These are phyloP conservation scores for Capsella rubella DNA, from an alignment of 441 rosid species.

Conservation along the genomic window DNA sequence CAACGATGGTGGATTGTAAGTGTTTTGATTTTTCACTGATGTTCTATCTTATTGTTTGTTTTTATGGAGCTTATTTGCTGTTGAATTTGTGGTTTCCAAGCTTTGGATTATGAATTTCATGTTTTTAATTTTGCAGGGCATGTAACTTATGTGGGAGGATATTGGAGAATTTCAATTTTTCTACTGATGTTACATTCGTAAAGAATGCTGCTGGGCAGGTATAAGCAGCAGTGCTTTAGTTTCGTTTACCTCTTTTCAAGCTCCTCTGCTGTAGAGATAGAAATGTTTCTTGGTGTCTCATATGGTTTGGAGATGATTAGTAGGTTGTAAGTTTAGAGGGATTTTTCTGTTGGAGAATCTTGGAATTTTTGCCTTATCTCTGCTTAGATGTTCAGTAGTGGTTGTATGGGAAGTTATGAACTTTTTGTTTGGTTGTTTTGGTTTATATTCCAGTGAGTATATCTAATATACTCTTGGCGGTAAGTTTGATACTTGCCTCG, in stretches of 20 bases:
- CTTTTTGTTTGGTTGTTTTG: not conserved
- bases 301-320: not conserved
- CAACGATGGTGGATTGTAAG: slow-evolving; percentile 44
- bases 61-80: not conserved
- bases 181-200: slow-evolving; percentile 62
- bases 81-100: slow-evolving; percentile 4
- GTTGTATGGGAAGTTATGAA: slow-evolving; percentile 7
- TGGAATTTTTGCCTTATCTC: not conserved
- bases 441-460: not conserved
- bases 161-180: slow-evolving; percentile 56
- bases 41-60: not conserved
- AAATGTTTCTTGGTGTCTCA: not conserved
- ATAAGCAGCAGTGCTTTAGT: not conserved
- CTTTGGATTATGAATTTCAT: not conserved
- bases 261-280: not conserved
- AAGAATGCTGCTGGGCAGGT: slow-evolving; percentile 78
- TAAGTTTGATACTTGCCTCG: not conserved
- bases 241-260: not conserved
- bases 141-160: slow-evolving; percentile 71
- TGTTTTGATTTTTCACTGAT: slow-evolving; percentile 1
- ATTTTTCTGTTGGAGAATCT: not conserved
- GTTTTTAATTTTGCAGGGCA: slow-evolving; percentile 45
- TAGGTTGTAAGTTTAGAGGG: not conserved
- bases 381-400: not conserved
- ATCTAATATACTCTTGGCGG: not conserved